Percentiles rank a stretch among this genome's conserved stretches.
Evolutionary conservation across 192 early-diverging fungal species (phyloP).

Genomic region (Podila epigama): DNA sequence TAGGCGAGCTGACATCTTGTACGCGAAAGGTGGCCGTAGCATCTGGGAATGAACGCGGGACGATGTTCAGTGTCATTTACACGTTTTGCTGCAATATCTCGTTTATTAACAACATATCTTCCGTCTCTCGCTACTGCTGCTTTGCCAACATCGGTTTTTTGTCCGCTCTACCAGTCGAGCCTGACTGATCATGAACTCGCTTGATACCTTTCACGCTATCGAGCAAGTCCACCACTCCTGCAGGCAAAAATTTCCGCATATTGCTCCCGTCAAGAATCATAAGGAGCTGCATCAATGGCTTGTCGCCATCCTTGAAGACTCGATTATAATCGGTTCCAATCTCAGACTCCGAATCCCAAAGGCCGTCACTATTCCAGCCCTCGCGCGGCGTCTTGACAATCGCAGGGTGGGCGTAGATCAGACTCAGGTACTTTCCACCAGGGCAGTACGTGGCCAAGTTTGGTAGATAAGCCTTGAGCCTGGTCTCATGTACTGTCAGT

Average conservation of each 20-base stretch:
- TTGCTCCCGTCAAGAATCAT: constrained; percentile 7
- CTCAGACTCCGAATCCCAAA: constrained; percentile 9
- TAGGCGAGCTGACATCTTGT: too few relatives aligned
- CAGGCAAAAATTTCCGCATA: constrained; percentile 4
- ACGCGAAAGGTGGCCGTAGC: too few relatives aligned
- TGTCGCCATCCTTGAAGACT: background rate
- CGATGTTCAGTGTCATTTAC: too few relatives aligned
- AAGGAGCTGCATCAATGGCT: constrained; percentile 11
- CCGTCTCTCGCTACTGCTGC: too few relatives aligned
- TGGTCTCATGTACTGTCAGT: too few relatives aligned
- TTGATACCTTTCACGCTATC: constrained; percentile 5
- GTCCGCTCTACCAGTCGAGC: constrained; percentile 4
- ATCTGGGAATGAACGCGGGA: too few relatives aligned
- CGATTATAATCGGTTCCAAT: background rate
- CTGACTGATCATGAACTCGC: constrained; percentile 2
- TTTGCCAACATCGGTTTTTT: too few relatives aligned
- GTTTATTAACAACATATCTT: too few relatives aligned
- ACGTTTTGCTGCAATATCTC: too few relatives aligned
- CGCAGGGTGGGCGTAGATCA: background rate
- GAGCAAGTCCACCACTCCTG: constrained; percentile 5
- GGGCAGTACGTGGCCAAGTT: too few relatives aligned
- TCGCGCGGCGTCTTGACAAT: background rate
- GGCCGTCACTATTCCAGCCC: constrained; percentile 9
- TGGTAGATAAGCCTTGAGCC: too few relatives aligned
- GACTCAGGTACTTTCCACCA: too few relatives aligned